Conservation (phyloP, 2,329 filamentous ascomycete genomes). For the Monilinia vaccinii-corymbosi region DNA sequence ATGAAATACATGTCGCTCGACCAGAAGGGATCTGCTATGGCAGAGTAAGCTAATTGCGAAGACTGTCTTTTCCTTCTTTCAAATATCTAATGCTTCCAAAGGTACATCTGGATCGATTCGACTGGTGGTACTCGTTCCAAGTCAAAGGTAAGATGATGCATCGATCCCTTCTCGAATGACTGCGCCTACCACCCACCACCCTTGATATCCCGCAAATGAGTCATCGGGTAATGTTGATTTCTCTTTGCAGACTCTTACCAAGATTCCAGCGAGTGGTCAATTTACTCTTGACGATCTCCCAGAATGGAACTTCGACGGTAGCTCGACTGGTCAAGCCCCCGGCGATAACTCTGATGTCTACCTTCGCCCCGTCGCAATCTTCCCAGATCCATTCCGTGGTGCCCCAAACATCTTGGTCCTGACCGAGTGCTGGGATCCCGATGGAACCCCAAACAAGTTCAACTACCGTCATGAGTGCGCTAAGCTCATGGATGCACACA, state of each 20-base stretch:
- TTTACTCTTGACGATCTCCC: conserved; percentile 52
- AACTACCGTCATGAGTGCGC: conserved; percentile 92
- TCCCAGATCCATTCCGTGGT: conserved; percentile 83
- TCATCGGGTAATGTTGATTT: not conserved
- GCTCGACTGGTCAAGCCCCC: conserved; percentile 83
- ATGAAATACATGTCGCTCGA: conserved; percentile 86
- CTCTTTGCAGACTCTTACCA: conserved; percentile 48
- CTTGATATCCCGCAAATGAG: conserved; percentile 12
- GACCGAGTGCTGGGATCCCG: conserved; percentile 86
- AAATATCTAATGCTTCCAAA: conserved; percentile 13
- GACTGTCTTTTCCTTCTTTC: conserved; percentile 10
- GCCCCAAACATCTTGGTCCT: conserved; percentile 91
- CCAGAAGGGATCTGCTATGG: conserved; percentile 82
- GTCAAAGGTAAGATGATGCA: conserved; percentile 73
- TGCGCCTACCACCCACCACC: not conserved
- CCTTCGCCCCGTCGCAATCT: conserved; percentile 82
- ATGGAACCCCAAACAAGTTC: conserved; percentile 95
- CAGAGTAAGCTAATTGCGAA: conserved; percentile 79
- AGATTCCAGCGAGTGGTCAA: conserved; percentile 38
- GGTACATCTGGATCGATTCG: conserved; percentile 89
- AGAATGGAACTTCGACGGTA: conserved; percentile 81
- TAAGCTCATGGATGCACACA: conserved; percentile 83
- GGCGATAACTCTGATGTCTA: conserved; percentile 97
- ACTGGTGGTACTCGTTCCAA: conserved; percentile 82
- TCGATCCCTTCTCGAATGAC: not conserved